These are phyloP conservation scores for Nephromyces sp. DNA, from an alignment of 169 alveolate species.

Conservation along the genomic window DNA sequence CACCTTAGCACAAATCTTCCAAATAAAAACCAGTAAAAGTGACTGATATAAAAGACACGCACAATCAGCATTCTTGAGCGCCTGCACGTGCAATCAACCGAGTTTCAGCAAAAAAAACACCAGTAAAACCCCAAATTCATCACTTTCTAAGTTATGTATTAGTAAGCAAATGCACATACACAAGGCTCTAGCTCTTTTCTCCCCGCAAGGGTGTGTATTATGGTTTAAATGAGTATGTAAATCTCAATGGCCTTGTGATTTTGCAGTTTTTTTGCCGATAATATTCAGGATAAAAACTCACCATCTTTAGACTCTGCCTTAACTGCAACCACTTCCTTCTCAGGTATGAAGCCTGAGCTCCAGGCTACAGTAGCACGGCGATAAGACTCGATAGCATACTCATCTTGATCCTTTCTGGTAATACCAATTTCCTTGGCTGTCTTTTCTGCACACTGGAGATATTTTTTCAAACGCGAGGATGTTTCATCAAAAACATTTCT, in stretches of 20 bases:
- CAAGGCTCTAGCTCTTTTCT: background rate
- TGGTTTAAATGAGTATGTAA: background rate
- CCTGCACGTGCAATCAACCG: too few species aligned
- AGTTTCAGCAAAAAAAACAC: too few species aligned
- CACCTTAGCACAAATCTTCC: too few species aligned
- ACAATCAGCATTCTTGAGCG: too few species aligned
- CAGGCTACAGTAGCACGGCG: constrained; percentile 64
- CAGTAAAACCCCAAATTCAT: too few species aligned
- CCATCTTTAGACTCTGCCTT: constrained; percentile 45
- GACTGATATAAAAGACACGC: too few species aligned
- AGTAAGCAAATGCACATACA: too few species aligned
- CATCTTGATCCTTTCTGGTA: constrained; percentile 74
- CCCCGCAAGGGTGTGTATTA: background rate
- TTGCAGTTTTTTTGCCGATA: background rate
- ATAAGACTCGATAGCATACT: constrained; percentile 62
- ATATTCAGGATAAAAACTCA: constrained; percentile 1
- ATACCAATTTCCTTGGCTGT: constrained; percentile 54
- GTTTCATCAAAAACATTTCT: too few species aligned
- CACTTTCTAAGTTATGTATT: too few species aligned
- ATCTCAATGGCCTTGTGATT: background rate
- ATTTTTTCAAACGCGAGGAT: background rate
- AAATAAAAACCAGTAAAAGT: too few species aligned
- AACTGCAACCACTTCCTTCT: constrained; percentile 55
- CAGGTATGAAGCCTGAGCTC: constrained; percentile 41
- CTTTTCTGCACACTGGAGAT: constrained; percentile 61